Evolutionary conservation across 768 basidiomycete species (phyloP).

Genomic region (Rhodotorula babjevae): DNA sequence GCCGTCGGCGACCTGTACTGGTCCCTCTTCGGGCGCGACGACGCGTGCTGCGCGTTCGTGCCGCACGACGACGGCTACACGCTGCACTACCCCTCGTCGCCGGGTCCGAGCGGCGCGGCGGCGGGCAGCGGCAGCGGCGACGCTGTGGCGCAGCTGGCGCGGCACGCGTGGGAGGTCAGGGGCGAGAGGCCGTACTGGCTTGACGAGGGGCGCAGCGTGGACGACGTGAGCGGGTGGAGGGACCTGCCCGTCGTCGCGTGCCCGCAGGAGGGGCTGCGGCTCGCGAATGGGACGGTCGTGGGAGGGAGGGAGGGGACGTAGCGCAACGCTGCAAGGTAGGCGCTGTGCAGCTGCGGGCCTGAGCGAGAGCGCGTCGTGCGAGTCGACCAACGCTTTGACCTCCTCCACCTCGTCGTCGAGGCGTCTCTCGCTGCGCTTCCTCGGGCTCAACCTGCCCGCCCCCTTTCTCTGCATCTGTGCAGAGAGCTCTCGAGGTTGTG

Average conservation of each 20-base stretch:
- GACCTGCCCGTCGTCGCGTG: constrained; percentile 24
- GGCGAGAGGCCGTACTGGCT: constrained; percentile 23
- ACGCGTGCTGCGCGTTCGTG: constrained; percentile 41
- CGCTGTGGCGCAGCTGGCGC: constrained; percentile 7
- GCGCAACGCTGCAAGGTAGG: no score
- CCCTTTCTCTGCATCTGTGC: no score
- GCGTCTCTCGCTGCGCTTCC: no score
- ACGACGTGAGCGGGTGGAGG: background rate
- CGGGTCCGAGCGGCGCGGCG: background rate
- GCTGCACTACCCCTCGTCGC: constrained; percentile 34
- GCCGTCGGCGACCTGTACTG: constrained; percentile 38
- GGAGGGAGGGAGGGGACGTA: background rate
- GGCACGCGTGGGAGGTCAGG: constrained; percentile 30
- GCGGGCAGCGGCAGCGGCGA: background rate
- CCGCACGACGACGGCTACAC: constrained; percentile 44
- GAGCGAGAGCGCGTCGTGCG: no score
- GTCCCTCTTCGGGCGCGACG: constrained; percentile 39
- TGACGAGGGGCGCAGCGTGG: background rate
- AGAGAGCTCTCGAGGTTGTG: no score
- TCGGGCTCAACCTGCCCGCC: no score
- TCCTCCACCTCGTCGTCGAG: no score
- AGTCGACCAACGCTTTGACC: no score
- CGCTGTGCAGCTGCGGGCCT: no score
- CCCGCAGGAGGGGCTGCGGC: constrained; percentile 26
- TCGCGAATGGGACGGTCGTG: constrained; percentile 20